phyloP scores from a whole-genome alignment of 345 rosid genomes.

The Eutrema heterophyllum region DNA sequence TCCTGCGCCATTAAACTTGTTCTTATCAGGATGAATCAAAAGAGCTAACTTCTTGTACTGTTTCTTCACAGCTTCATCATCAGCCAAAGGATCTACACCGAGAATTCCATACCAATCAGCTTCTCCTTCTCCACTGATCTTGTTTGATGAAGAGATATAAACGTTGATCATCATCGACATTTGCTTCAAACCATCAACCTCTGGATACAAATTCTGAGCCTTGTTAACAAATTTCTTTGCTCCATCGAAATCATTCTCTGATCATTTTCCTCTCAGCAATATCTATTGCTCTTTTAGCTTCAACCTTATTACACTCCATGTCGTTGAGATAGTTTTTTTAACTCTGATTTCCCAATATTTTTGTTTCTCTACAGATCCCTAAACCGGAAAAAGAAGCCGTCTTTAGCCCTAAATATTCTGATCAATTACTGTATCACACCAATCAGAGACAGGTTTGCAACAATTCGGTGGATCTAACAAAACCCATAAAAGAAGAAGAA shows the following conservation, averaged over 20 bases:
- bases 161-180: neutral
- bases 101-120: constrained; percentile 67
- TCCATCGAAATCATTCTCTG: neutral
- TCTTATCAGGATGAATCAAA: constrained; percentile 80
- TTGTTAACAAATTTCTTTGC: neutral
- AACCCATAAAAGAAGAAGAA: neutral
- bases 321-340: neutral
- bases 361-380: neutral
- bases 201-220: constrained; percentile 21
- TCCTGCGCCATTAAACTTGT: constrained; percentile 63
- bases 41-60: constrained; percentile 64
- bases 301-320: neutral
- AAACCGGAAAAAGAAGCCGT: neutral
- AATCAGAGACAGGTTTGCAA: neutral
- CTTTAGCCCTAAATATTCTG: neutral
- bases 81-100: constrained; percentile 51
- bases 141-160: neutral
- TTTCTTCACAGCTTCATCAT: constrained; percentile 52
- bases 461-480: neutral
- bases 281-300: neutral
- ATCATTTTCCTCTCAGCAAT: constrained; percentile 1
- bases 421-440: neutral
- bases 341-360: neutral
- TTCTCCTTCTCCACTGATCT: constrained; percentile 29
- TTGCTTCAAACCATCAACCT: constrained; percentile 11